Conservation (phyloP, 2,329 filamentous ascomycete species). For the Hypoxylon sp. region DNA sequence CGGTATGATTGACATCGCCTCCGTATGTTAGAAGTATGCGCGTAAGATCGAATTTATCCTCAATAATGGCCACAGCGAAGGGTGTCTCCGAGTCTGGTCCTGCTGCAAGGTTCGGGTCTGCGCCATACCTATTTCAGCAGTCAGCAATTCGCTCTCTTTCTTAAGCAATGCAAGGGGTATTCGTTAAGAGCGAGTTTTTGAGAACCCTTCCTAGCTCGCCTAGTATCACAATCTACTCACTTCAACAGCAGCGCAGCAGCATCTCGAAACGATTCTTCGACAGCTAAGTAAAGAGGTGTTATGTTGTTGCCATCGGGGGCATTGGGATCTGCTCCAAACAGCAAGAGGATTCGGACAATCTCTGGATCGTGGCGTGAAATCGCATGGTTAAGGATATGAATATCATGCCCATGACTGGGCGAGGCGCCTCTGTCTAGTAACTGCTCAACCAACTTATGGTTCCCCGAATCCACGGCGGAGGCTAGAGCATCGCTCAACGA, state of each 20-base stretch:
- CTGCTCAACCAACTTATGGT: conserved; percentile 65
- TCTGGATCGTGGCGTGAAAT: conserved; percentile 61
- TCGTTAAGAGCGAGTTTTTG: too few relatives aligned
- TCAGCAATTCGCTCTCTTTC: conserved; percentile 11
- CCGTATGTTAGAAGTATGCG: conserved; percentile 70
- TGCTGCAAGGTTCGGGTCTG: conserved; percentile 62
- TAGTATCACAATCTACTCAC: too few relatives aligned
- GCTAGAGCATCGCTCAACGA: conserved; percentile 59
- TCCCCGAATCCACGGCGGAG: conserved; percentile 63
- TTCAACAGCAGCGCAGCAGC: conserved; percentile 68
- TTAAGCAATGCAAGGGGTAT: too few relatives aligned
- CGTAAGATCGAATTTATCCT: conserved; percentile 64
- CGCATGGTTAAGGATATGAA: conserved; percentile 62
- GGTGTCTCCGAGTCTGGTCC: conserved; percentile 64
- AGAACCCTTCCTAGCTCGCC: too few relatives aligned
- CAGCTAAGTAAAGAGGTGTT: conserved; percentile 61
- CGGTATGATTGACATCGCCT: conserved; percentile 63
- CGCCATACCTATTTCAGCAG: conserved; percentile 57
- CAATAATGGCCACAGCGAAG: conserved; percentile 58
- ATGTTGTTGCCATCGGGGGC: conserved; percentile 56
- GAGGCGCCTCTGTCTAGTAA: conserved; percentile 66
- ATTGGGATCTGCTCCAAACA: conserved; percentile 67
- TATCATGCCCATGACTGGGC: conserved; percentile 56
- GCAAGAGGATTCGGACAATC: conserved; percentile 62
- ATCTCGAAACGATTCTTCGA: conserved; percentile 62